Percentiles rank a stretch among this genome's conserved stretches.
These are phyloP conservation scores for Botrytis deweyae DNA, from an alignment of 2,329 filamentous ascomycete genomes.

Conservation along the genomic window DNA sequence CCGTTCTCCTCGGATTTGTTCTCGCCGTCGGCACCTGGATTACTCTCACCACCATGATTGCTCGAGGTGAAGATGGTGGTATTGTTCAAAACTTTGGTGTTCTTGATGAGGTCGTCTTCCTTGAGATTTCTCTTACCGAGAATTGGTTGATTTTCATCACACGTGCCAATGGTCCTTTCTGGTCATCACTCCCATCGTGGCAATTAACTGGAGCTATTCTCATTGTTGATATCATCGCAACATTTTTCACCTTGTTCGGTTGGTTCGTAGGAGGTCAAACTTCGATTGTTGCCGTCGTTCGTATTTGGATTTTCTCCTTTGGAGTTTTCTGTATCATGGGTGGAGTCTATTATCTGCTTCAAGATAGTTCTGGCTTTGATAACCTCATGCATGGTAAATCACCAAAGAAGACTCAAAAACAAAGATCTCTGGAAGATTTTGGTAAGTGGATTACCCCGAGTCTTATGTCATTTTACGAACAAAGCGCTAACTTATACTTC, in stretches of 20 bases:
- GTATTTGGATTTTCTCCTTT: slow-evolving; percentile 89
- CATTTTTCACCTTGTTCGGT: slow-evolving; percentile 82
- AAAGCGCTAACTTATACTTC: slow-evolving; percentile 48
- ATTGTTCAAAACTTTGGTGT: slow-evolving; percentile 88
- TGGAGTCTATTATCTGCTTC: slow-evolving; percentile 73
- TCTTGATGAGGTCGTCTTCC: slow-evolving; percentile 79
- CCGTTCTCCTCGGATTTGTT: slow-evolving; percentile 76
- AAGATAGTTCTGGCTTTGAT: slow-evolving; percentile 79
- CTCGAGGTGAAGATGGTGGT: slow-evolving; percentile 66
- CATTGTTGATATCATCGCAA: slow-evolving; percentile 79
- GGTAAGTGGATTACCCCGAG: slow-evolving; percentile 55
- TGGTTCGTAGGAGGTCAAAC: slow-evolving; percentile 72
- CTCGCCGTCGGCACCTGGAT: slow-evolving; percentile 86
- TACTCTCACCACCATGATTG: slow-evolving; percentile 81
- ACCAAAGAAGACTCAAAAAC: slow-evolving; percentile 77
- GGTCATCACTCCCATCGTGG: slow-evolving; percentile 86
- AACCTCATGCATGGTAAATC: slow-evolving; percentile 92
- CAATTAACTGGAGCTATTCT: slow-evolving; percentile 77
- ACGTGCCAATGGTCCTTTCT: slow-evolving; percentile 88
- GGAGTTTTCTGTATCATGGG: slow-evolving; percentile 85
- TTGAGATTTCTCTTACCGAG: slow-evolving; percentile 86
- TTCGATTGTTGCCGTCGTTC: slow-evolving; percentile 79
- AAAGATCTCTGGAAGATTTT: slow-evolving; percentile 85
- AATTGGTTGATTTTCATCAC: slow-evolving; percentile 98
- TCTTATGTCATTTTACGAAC: slow-evolving; percentile 6